Base-by-base conservation (phyloP, 2,329 filamentous ascomycete species). In the Apiospora koreana region DNA sequence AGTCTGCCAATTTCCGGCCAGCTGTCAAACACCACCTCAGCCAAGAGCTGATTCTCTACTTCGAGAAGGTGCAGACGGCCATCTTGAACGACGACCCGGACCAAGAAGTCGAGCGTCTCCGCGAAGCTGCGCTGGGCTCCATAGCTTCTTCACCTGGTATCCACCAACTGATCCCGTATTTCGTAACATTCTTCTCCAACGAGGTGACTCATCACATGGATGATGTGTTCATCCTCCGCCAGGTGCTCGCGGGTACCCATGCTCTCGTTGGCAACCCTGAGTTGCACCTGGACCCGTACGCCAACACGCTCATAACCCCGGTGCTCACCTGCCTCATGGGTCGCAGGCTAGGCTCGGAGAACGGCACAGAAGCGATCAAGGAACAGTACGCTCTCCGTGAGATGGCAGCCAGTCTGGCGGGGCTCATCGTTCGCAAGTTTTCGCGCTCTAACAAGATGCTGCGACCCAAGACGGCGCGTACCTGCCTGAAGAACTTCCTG, bases 121-220 rank as follows among this genome's bases (percentile, higher is more conserved):
- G 95, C 68, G 90, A 92, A 67, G 94, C 96, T 0, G 96, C 94
- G 0, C 87, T 98, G 43, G 92, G 93, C 68, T 97, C 94, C 35
- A 89, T 99, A 31, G 88, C 92, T 67, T 93, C 94, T 70, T 96
- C 99, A 78, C 94, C 96, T 0, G 95, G 95, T 46, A 88, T 98
- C 48, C 96, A 99, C 79, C 96, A 99, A 81, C 89, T 99, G 12
- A 91, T 97, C 38, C 96, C 96, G 0, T 99, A 99, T 82, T 98
- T 98, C 77, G 92, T 97, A 71, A 94, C 97, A 80, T 98, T 97
- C 80, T 93, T 98, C 76, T 92, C 94, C 25, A 95, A 98, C 80
- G 96, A 97, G 81, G 94, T 99, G 67, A 98, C 96, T 1, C 96
- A 99, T 80, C 93, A 92, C 75, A 88, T 97, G 74, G 95, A 97